Conservation (phyloP, 768 basidiomycete genomes). For the Tephrocybe rancida region DNA sequence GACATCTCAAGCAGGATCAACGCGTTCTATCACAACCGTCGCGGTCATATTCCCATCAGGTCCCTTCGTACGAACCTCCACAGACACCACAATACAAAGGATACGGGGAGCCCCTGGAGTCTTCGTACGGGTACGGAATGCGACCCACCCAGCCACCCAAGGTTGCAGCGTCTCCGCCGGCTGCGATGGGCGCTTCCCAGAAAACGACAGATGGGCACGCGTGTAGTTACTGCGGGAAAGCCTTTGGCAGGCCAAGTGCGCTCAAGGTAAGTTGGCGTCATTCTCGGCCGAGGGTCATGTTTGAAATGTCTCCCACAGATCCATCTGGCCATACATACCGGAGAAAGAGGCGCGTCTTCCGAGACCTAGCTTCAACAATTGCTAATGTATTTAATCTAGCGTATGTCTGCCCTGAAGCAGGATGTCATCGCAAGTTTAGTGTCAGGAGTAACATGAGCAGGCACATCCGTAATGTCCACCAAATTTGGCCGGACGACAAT, state of each 20-base stretch:
- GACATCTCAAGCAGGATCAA: slow-evolving; percentile 8
- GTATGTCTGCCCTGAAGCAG: slow-evolving; percentile 60
- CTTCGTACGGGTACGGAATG: background rate
- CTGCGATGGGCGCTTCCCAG: slow-evolving; percentile 2
- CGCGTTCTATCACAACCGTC: slow-evolving; percentile 2
- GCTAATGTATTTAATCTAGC: slow-evolving; percentile 35
- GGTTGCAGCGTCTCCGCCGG: background rate
- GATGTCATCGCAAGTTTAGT: slow-evolving; percentile 67
- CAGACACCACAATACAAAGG: slow-evolving; percentile 2
- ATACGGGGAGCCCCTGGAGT: slow-evolving; percentile 3
- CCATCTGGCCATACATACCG: slow-evolving; percentile 25
- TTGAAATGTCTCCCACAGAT: slow-evolving; percentile 12
- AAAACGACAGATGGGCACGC: slow-evolving; percentile 21
- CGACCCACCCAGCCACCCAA: slow-evolving; percentile 11
- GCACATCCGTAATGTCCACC: slow-evolving; percentile 48
- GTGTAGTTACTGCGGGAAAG: slow-evolving; percentile 23
- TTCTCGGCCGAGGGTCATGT: slow-evolving; percentile 6
- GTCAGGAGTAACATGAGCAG: slow-evolving; percentile 74
- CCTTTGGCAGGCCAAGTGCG: slow-evolving; percentile 25
- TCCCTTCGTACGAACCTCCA: slow-evolving; percentile 4
- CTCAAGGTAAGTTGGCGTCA: slow-evolving; percentile 19
- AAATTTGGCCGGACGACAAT: slow-evolving; percentile 21
- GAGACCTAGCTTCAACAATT: background rate
- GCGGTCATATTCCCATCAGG: background rate
- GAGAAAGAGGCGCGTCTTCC: slow-evolving; percentile 24